Base-by-base conservation (phyloP, 2,329 filamentous ascomycete species). In the Aspergillus ustus region DNA sequence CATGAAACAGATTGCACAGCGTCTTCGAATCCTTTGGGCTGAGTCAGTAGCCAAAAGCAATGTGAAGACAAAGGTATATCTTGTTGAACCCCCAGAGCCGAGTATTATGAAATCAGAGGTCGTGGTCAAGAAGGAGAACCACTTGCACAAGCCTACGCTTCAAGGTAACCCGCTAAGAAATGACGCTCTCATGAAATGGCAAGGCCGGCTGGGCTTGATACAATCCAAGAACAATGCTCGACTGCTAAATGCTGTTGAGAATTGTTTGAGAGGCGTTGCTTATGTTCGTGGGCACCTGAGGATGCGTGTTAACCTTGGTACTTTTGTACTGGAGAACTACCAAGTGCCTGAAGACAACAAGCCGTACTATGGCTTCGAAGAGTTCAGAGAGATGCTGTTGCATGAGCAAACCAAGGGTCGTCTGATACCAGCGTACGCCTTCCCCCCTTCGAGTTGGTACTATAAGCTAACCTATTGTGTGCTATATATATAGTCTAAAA, bases 271-370 rank as follows among this genome's bases (percentile, higher is more conserved):
- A 31, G 69, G 69, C 8, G 66, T 77, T 53, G 66, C 70, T 5
- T 72, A 72, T 49, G 68, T 76, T 19, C 69, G 72, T 52, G 73
- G 75, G 29, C 72, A 76, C 59, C 62, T 78, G 37, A 75, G 76
- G 11, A 78, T 82, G 76, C 73, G 79, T 44, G 72, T 79, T 2
- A 77, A 77, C 25, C 74, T 82, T 52, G 80, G 80, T 4, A 70
- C 73, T 3, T 77, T 81, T 57, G 69, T 77, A 3, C 70, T 81
- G 25, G 70, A 75, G 9, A 66, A 73, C 13, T 81, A 76, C 56
- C 71, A 72, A 15, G 55, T 63, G 19, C 72, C 76, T 0, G 54
- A 66, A 2, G 63, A 73, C 34, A 66, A 63, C 11, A 69, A 67
- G 37, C 25, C 61, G 5, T 66, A 62, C 31, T 77, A 78, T 62